Conservation (phyloP, 495 filamentous ascomycete species). For the Penicillium desertorum region DNA sequence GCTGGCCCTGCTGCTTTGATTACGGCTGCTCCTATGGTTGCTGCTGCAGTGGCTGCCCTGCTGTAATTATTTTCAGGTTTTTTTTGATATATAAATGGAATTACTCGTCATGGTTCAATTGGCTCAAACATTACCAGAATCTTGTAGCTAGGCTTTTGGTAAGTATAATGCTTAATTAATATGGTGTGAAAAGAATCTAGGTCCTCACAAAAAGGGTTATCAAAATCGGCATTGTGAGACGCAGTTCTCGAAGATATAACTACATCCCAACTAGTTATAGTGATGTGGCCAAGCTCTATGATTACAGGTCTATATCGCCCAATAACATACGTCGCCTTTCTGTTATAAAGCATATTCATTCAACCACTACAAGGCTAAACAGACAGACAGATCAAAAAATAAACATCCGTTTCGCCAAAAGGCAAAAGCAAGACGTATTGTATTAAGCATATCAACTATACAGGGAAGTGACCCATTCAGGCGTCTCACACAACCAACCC, state of each 20-base stretch:
- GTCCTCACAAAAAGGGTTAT: too few species aligned
- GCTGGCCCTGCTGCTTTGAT: conserved; percentile 19
- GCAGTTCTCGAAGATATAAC: background rate
- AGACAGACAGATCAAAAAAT: conserved; percentile 29
- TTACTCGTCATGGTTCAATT: too few species aligned
- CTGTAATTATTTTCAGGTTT: conserved; percentile 7
- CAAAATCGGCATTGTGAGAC: background rate
- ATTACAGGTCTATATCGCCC: background rate
- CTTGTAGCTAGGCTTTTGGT: too few species aligned
- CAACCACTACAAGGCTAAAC: conserved; percentile 44
- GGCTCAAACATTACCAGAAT: too few species aligned
- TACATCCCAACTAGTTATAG: background rate
- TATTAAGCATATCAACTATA: conserved; percentile 16
- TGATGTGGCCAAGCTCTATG: background rate
- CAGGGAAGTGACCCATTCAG: background rate
- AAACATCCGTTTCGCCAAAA: background rate
- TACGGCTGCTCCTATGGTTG: conserved; percentile 26
- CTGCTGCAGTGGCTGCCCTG: conserved; percentile 23
- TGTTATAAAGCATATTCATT: background rate
- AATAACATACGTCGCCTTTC: background rate
- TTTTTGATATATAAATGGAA: too few species aligned
- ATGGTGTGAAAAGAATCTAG: too few species aligned
- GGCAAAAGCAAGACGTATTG: conserved; percentile 1
- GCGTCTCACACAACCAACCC: background rate
- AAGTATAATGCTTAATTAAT: too few species aligned